Evolutionary conservation across 1,139 yeast genomes (phyloP).

Genomic region (Pichia sp.): DNA sequence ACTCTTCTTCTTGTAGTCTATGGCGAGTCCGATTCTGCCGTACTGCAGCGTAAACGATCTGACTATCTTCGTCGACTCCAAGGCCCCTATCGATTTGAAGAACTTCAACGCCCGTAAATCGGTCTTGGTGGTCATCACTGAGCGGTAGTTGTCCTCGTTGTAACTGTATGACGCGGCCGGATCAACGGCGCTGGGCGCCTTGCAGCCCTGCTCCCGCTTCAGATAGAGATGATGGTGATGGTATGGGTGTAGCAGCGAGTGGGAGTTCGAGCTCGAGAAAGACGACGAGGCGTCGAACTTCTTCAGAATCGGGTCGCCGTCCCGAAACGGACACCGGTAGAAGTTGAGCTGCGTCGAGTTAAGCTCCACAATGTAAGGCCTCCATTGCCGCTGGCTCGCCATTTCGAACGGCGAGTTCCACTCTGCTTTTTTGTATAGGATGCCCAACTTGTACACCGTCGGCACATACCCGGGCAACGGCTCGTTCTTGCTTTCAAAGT

Average conservation of each 20-base stretch:
- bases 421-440: constrained; percentile 54
- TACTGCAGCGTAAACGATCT: constrained; percentile 66
- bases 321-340: constrained; percentile 34
- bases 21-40: constrained; percentile 65
- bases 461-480: constrained; percentile 53
- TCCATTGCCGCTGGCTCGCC: constrained; percentile 62
- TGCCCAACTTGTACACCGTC: constrained; percentile 51
- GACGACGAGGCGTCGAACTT: constrained; percentile 15
- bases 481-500: constrained; percentile 30
- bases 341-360: constrained; percentile 73
- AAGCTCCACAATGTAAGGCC: constrained; percentile 54
- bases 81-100: constrained; percentile 33
- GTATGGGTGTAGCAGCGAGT: constrained; percentile 20
- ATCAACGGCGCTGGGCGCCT: constrained; percentile 10
- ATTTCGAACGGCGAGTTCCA: constrained; percentile 66
- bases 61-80: constrained; percentile 36
- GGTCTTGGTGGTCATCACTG: constrained; percentile 31
- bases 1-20: constrained; percentile 59
- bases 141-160: constrained; percentile 31
- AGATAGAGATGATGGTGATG: constrained; percentile 18
- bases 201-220: constrained; percentile 4
- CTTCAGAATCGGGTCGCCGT: constrained; percentile 10
- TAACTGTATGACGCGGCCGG: constrained; percentile 4
- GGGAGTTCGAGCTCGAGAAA: constrained; percentile 13
- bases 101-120: constrained; percentile 40